These are phyloP conservation scores for Rhexocercosporidium sp. DNA, from an alignment of 2,329 filamentous ascomycete genomes.

Conservation along the genomic window DNA sequence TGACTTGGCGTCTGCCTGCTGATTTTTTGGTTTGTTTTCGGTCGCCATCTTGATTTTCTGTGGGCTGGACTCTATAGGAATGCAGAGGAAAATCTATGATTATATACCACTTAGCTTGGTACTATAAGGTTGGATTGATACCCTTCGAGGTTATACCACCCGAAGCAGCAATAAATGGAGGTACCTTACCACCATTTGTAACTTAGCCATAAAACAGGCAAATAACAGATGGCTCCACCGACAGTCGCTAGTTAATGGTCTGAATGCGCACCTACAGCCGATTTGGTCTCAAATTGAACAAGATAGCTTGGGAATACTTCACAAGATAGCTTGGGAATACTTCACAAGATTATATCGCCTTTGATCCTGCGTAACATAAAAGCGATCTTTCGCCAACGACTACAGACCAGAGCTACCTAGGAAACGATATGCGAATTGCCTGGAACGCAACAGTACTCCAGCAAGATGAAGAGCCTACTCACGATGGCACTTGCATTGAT, in stretches of 20 bases:
- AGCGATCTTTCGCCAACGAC: background rate
- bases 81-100: background rate
- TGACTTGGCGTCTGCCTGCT: background rate
- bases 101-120: background rate
- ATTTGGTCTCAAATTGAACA: background rate
- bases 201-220: background rate
- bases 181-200: background rate
- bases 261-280: background rate
- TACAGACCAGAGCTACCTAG: too few species aligned
- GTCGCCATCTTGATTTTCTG: background rate
- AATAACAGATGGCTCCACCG: background rate
- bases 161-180: background rate
- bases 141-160: background rate
- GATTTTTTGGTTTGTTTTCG: background rate
- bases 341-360: conserved; percentile 1
- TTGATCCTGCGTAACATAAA: background rate
- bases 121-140: background rate
- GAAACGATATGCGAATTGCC: conserved; percentile 18
- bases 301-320: background rate
- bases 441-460: conserved; percentile 14
- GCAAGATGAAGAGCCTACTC: conserved; percentile 22
- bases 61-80: background rate
- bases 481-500: conserved; percentile 18
- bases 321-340: background rate
- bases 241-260: background rate